Conservation (phyloP, 2,329 filamentous ascomycete species). For the Claviceps pazoutovae region DNA sequence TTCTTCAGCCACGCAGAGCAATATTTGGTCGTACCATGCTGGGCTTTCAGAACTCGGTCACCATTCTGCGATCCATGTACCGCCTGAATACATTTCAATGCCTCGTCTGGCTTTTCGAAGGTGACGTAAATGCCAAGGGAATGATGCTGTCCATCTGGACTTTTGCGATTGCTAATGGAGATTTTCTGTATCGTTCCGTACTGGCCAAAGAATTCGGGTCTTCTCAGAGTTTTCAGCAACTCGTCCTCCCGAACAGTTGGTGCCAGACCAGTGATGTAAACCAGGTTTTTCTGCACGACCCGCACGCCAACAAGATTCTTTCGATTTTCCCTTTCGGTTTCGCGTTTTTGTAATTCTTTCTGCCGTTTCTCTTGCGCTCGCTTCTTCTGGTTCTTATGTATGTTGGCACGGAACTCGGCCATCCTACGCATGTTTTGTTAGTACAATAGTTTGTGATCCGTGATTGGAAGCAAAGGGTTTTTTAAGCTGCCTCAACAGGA, state of each 20-base stretch:
- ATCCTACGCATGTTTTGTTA: slow-evolving; percentile 32
- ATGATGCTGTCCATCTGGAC: slow-evolving; percentile 58
- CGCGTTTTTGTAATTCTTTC: slow-evolving; percentile 90
- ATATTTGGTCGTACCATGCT: slow-evolving; percentile 87
- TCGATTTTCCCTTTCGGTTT: slow-evolving; percentile 87
- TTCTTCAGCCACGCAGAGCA: slow-evolving; percentile 93
- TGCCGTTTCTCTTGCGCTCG: slow-evolving; percentile 70
- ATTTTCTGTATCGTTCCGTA: slow-evolving; percentile 99
- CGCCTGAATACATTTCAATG: slow-evolving; percentile 74
- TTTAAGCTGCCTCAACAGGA: not conserved
- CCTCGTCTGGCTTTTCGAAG: slow-evolving; percentile 83
- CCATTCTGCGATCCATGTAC: slow-evolving; percentile 90
- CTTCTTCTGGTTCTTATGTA: slow-evolving; percentile 86
- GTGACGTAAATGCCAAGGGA: slow-evolving; percentile 98
- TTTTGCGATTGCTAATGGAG: slow-evolving; percentile 92
- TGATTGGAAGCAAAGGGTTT: not conserved
- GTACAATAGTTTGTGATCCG: not conserved
- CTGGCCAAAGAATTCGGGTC: slow-evolving; percentile 89
- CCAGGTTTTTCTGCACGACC: slow-evolving; percentile 95
- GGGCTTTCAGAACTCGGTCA: slow-evolving; percentile 68
- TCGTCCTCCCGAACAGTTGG: slow-evolving; percentile 88
- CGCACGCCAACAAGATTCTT: slow-evolving; percentile 92
- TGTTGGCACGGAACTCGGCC: slow-evolving; percentile 61
- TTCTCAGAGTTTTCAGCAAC: slow-evolving; percentile 76
- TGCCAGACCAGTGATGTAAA: slow-evolving; percentile 91